phyloP scores from a whole-genome alignment of 495 filamentous ascomycete genomes.

The Aspergillus carlsbadensis region DNA sequence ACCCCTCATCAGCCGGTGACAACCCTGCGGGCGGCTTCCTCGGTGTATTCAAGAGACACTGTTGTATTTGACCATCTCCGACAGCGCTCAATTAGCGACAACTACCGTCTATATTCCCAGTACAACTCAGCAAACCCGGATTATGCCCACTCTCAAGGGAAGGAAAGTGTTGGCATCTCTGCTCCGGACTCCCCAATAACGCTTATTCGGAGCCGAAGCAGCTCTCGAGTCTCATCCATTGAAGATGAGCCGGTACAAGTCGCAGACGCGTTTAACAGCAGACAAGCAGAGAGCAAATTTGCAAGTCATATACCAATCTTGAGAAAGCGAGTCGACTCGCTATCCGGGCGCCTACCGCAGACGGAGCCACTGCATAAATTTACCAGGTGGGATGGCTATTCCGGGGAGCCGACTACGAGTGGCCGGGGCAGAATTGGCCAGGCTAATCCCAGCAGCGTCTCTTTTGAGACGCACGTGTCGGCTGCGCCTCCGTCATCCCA shows the following conservation, averaged over 20 bases:
- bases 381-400: conserved; percentile 50
- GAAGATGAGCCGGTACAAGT: conserved; percentile 29
- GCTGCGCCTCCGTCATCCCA: conserved; percentile 22
- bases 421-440: conserved; percentile 28
- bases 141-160: neutral
- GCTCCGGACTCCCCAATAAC: conserved; percentile 41
- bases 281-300: conserved; percentile 16
- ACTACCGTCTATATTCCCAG: conserved; percentile 9
- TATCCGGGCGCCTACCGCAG: conserved; percentile 3
- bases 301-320: conserved; percentile 24
- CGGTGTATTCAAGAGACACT: conserved; percentile 28
- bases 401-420: conserved; percentile 46
- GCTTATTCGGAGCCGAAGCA: conserved; percentile 27
- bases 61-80: conserved; percentile 13
- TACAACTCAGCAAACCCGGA: neutral
- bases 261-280: neutral
- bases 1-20: conserved; percentile 10
- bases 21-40: conserved; percentile 25
- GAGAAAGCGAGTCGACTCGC: conserved; percentile 18
- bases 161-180: conserved; percentile 33
- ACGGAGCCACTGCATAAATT: conserved; percentile 16
- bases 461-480: conserved; percentile 20
- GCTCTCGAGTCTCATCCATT: conserved; percentile 48
- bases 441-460: conserved; percentile 20
- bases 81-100: conserved; percentile 22